Base-by-base conservation (phyloP, 306 rosid species). In the Cicer bijugum region DNA sequence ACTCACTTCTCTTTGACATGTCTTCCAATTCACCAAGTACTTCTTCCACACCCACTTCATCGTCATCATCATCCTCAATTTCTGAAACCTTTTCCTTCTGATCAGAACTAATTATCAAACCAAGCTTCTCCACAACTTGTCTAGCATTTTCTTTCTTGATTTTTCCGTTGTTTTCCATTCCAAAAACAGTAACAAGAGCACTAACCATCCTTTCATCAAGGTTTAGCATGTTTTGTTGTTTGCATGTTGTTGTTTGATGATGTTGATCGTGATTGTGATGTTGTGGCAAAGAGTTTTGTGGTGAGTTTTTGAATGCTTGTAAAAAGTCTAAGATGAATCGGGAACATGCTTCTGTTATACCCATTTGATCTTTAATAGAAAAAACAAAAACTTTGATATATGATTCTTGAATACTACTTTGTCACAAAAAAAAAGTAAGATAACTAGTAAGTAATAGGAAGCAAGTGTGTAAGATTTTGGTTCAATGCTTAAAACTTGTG, bases 141-240 rank as follows among this genome's bases (percentile, higher is more conserved):
- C 85, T 44, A 0, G 89, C 97, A 15, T 80, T 93, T 42, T 91
- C 93, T 82, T 88, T 93, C 90, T 86, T 89, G 69, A 91, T 88
- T 51, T 85, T 91, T 47, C 98, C 97, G 47, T 91, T 85, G 78
- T 50, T 82, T 75, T 88, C 82, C 98, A 93, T 89, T 62, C 96
- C 98, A 63, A 93, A 93, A 57, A 93, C 98, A 0, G 90, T 89
- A 40, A 90, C 84, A 39, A 93, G 87, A 19, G 97, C 93, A 7
- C 83, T 20, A 0, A 88, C 71, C 89, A 90, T 80, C 47, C 82
- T 64, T 16, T 82, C 92, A 39, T 91, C 88, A 40, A 85, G 81
- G 40, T 80, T 85, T 15, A 71, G 44, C 53, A 69, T 75, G 20
- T 59, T 75, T 15, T 75, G 68, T n/a, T 80, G 20, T 50, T 69